These are phyloP conservation scores for Vigna radiata DNA, from an alignment of 306 rosid genomes.

Conservation along the genomic window DNA sequence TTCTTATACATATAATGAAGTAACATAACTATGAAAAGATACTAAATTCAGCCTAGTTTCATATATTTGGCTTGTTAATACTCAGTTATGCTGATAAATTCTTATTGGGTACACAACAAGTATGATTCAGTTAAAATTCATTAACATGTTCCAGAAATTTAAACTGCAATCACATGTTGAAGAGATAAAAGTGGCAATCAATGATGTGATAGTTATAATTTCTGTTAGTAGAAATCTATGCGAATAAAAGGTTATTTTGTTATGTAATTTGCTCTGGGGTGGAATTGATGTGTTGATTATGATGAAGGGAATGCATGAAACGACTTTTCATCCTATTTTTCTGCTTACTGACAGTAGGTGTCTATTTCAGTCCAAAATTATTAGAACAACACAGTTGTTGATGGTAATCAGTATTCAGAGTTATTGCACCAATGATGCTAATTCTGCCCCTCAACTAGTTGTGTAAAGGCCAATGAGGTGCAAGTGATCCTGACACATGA, in stretches of 20 bases:
- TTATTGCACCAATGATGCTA: slow-evolving; percentile 33
- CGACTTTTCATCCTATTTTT: not conserved
- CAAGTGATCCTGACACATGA: slow-evolving; percentile 48
- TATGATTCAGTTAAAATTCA: too few relatives aligned
- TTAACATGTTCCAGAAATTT: too few relatives aligned
- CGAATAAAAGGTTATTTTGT: too few relatives aligned
- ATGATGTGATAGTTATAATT: not conserved
- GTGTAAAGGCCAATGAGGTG: slow-evolving; percentile 40
- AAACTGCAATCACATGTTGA: too few relatives aligned
- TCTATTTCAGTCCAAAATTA: slow-evolving; percentile 35
- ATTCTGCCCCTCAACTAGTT: slow-evolving; percentile 49
- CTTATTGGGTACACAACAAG: too few relatives aligned
- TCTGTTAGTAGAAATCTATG: not conserved
- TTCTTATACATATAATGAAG: not conserved
- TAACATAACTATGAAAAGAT: not conserved
- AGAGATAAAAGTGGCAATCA: too few relatives aligned
- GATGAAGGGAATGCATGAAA: not conserved
- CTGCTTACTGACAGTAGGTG: slow-evolving; percentile 1
- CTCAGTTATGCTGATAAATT: too few relatives aligned
- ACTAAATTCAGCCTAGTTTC: not conserved
- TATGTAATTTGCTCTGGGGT: not conserved
- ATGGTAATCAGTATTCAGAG: slow-evolving; percentile 22
- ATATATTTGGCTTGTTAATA: not conserved
- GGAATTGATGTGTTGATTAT: not conserved
- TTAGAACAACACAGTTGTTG: slow-evolving; percentile 37